Evolutionary conservation across 352 stramenopile species (phyloP), one percentile per base, ranked within the genome.

Genomic region (Peronospora destructor): DNA sequence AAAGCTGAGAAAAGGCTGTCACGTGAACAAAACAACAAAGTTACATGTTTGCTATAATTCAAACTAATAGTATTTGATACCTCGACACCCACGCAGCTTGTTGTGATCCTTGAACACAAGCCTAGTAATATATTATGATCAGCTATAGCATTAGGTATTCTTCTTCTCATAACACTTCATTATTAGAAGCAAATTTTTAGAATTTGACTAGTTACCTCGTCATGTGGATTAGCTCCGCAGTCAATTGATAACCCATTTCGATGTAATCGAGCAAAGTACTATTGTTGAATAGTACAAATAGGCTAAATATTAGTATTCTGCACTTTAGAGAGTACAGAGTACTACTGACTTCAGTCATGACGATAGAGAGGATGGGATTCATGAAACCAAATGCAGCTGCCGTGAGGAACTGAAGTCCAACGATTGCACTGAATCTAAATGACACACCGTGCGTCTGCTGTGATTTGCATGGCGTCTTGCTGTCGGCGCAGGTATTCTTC

Each of bases 201-300:
- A n/a, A n/a, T 38, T 44, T 34, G 9, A 16, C 16, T n/a, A 13
- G n/a, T n/a, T 51, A 84, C 74, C 44, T 64, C 48, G 26, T 53
- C 61, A 29, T 69, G 71, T 30, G 76, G 54, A 35, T 84, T 47
- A 11, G 48, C 48, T n/a, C 70, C 77, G 44, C 80, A 91, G 53
- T 91, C 68, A 56, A 88, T 85, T 13, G 65, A 49, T 16, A 56
- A 29, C 1, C 71, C 77, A 30, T 73, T 42, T 25, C 64, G 78
- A 45, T 76, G 66, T 19, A 76, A 49, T 13, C 71, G 67, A n/a
- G 77, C 80, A 73, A 91, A 91, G 52, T 88, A 91, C 76, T 90
- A 39, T 26, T 26, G 2, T 26, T 6, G 23, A 26, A 26, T 26
- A 26, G 5, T 26, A 26, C 23, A 26, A 26, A 26, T 26, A 12